These are phyloP conservation scores for Aspergillus transmontanensis DNA, from an alignment of 2,329 filamentous ascomycete genomes.

Conservation along the genomic window DNA sequence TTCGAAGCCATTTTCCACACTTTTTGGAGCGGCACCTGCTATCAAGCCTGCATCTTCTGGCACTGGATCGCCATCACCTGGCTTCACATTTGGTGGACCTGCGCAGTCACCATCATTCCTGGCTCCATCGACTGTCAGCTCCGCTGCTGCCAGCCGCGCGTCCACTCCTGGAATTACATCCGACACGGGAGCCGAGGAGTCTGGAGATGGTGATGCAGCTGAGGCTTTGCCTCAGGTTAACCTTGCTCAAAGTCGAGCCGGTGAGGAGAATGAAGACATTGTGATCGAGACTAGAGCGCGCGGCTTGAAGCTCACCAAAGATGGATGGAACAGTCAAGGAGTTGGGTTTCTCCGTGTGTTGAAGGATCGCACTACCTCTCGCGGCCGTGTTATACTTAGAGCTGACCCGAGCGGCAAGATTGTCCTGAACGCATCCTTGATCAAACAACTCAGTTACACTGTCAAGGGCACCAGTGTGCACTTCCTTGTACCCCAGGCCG, in stretches of 20 bases:
- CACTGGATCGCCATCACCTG: constrained; percentile 27
- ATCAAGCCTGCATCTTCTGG: constrained; percentile 21
- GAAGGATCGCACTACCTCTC: constrained; percentile 69
- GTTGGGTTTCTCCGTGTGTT: constrained; percentile 72
- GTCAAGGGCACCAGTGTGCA: constrained; percentile 51
- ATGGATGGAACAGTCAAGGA: constrained; percentile 69
- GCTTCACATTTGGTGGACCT: constrained; percentile 45
- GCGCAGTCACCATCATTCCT: constrained; percentile 25
- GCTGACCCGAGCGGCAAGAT: constrained; percentile 75
- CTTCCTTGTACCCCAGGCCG: constrained; percentile 55
- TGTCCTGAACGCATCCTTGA: constrained; percentile 69
- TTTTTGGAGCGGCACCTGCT: constrained; percentile 31
- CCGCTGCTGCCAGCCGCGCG: constrained; percentile 45
- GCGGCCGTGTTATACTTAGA: constrained; percentile 69
- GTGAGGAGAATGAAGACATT: constrained; percentile 72
- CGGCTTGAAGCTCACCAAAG: constrained; percentile 61
- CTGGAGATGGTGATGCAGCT: constrained; percentile 54
- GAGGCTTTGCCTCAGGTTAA: constrained; percentile 70
- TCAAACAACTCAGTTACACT: constrained; percentile 65
- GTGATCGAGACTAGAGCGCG: constrained; percentile 73
- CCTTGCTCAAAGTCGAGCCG: constrained; percentile 66
- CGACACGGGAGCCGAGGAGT: constrained; percentile 43
- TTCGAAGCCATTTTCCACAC: constrained; percentile 31
- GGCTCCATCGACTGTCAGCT: constrained; percentile 35
- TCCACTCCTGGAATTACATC: constrained; percentile 52